Percentiles rank a stretch among this genome's conserved stretches.
These are phyloP conservation scores for Neurospora sp. DNA, from an alignment of 495 filamentous ascomycete genomes.

Conservation along the genomic window DNA sequence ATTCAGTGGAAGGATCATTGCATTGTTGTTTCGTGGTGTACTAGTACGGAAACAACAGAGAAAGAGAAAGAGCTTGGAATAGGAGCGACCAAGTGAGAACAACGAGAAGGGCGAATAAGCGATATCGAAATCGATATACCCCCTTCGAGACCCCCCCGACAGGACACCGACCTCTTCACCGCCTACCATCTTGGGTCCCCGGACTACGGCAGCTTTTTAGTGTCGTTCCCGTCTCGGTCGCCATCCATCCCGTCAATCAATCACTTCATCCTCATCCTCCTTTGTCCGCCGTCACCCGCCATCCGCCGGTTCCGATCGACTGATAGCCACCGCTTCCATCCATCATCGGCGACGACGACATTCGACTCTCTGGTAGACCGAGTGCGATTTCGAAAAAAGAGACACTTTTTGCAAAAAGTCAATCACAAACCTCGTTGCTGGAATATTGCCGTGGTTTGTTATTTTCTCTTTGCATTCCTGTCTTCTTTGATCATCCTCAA, in stretches of 20 bases:
- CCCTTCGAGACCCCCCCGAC: neutral
- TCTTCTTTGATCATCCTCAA: constrained; percentile 1
- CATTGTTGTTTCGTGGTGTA: neutral
- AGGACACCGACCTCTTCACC: neutral
- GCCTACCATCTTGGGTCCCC: neutral
- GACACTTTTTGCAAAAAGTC: neutral
- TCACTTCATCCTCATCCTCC: neutral
- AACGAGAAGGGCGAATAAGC: neutral
- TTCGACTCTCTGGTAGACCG: constrained; percentile 1
- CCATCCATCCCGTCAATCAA: neutral
- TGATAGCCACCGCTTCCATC: neutral
- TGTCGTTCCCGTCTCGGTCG: neutral
- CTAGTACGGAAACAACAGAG: no score
- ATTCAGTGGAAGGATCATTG: neutral
- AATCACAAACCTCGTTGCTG: constrained; percentile 26
- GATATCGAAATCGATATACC: neutral
- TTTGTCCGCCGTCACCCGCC: neutral
- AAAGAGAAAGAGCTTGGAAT: neutral
- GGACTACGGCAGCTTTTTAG: neutral
- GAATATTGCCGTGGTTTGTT: constrained; percentile 27
- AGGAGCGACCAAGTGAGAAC: neutral
- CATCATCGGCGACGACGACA: neutral
- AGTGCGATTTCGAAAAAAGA: neutral
- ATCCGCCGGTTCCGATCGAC: neutral
- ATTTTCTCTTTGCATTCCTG: constrained; percentile 4